Evolutionary conservation across 2,329 filamentous ascomycete species (phyloP).

Genomic region (Xylariaceae sp.): DNA sequence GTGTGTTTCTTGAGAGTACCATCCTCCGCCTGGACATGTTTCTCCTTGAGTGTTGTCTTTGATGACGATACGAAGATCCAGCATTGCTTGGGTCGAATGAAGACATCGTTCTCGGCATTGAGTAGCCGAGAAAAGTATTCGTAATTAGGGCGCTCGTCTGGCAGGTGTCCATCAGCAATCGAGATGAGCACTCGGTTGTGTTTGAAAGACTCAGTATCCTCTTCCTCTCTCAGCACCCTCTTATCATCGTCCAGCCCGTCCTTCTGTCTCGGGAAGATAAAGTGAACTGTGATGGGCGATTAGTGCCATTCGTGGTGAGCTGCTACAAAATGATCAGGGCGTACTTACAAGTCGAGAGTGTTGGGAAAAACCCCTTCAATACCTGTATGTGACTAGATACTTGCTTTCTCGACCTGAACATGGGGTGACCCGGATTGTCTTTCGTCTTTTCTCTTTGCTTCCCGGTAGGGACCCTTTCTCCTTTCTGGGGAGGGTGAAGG

Average conservation of each 20-base stretch:
- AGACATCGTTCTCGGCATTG: conserved; percentile 49
- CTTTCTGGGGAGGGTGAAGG: conserved; percentile 39
- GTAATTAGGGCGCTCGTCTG: conserved; percentile 58
- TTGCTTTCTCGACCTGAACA: conserved; percentile 50
- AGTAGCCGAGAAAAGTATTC: conserved; percentile 58
- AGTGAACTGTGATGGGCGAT: conserved; percentile 45
- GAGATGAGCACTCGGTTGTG: conserved; percentile 61
- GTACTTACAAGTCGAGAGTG: conserved; percentile 58
- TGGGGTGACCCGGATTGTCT: conserved; percentile 24
- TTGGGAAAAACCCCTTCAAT: conserved; percentile 62
- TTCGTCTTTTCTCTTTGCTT: conserved; percentile 38
- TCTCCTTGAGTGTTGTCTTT: conserved; percentile 48
- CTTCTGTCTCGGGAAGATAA: conserved; percentile 54
- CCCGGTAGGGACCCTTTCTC: conserved; percentile 40
- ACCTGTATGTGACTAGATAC: conserved; percentile 70
- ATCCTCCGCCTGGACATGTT: conserved; percentile 30
- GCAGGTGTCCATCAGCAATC: conserved; percentile 53
- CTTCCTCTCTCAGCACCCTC: conserved; percentile 32
- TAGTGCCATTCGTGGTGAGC: neutral
- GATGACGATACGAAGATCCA: conserved; percentile 57
- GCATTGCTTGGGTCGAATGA: conserved; percentile 54
- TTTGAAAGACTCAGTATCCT: conserved; percentile 56
- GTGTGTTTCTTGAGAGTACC: conserved; percentile 27
- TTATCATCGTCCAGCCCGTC: conserved; percentile 49
- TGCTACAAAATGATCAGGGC: conserved; percentile 9